Base-by-base conservation (phyloP, 441 rosid species). In the Pelargonium fulgidum region DNA sequence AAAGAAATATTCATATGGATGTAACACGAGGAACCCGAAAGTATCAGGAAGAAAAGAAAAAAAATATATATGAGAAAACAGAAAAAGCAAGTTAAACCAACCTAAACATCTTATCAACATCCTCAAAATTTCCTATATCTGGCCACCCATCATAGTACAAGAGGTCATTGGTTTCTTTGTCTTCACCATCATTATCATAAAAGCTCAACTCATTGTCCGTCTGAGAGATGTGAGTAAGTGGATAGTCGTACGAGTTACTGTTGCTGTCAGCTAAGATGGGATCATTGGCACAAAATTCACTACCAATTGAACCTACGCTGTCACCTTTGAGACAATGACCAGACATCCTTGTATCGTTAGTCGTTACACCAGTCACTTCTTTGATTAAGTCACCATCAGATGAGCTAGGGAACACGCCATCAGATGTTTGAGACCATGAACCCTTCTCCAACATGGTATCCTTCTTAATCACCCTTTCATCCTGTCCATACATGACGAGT, bases 101-200 rank as follows among this genome's bases (percentile, higher is more conserved):
- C 98, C 98, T 85, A 71, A 92, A 89, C 90, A 90, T 88, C 76
- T 83, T 81, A 82, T 92, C 92, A 72, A 92, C 88, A 75, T 92
- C 96, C 81, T 88, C 98, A 78, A 92, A 90, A 77, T 87, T 87
- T 62, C 85, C 96, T 20, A 92, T 83, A 65, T 92, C 96, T 76
- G 86, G 86, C 98, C 96, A 92, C 39, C 82, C 33, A 26, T 26
- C 90, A 77, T 86, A 92, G 68, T 81, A 81, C 47, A 86, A 81
- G 20, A 88, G 89, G 73, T 86, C 94, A 62, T 70, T 72, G 71
- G 74, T 80, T 81, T 78, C 94, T 81, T 80, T 86, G 67, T 81
- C 93, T 64, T 83, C 86, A 24, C 39, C 41, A 33, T 78, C 85
- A 75, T 83, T 79, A 75, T 81, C 73, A 61, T 88, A 85, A 79